Percentiles rank a stretch among this genome's conserved stretches.
phyloP scores from a whole-genome alignment of 805 yeast species.

The Blastobotrys peoriensis region DNA sequence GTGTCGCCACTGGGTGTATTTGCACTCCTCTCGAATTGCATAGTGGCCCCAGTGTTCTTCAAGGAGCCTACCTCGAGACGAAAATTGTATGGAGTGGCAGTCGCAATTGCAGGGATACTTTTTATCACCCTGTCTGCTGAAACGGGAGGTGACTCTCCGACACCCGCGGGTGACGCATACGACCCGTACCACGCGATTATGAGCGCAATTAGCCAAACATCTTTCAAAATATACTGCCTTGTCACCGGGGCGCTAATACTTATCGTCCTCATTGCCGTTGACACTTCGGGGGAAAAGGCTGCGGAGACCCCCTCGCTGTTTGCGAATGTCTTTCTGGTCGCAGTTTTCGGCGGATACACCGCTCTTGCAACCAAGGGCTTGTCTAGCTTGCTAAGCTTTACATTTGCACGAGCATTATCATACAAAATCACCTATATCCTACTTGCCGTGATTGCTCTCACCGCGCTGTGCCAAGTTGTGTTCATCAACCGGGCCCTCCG shows the following conservation, averaged over 20 bases:
- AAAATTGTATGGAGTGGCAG: conserved; percentile 36
- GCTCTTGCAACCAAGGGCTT: conserved; percentile 42
- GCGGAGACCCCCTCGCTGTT: conserved; percentile 19
- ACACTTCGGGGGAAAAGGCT: conserved; percentile 4
- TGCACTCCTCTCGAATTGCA: conserved; percentile 42
- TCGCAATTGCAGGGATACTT: conserved; percentile 40
- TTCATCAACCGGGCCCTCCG: conserved; percentile 36
- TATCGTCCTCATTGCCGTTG: conserved; percentile 15
- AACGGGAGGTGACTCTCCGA: conserved; percentile 9
- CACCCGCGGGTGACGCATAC: no score
- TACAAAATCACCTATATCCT: conserved; percentile 32
- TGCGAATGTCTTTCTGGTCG: conserved; percentile 34
- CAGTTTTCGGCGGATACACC: conserved; percentile 43
- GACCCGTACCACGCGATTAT: conserved; percentile 29
- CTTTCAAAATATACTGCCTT: conserved; percentile 26
- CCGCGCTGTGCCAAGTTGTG: conserved; percentile 38
- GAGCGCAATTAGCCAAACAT: conserved; percentile 24
- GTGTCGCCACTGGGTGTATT: conserved; percentile 48
- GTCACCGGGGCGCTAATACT: conserved; percentile 23
- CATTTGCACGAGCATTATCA: conserved; percentile 20
- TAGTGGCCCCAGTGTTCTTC: conserved; percentile 44
- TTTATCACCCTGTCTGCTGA: conserved; percentile 29
- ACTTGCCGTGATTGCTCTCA: conserved; percentile 29
- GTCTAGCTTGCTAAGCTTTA: conserved; percentile 27
- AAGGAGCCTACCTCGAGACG: conserved; percentile 33